These are phyloP conservation scores for Vickermania ingenoplastis DNA, from an alignment of 208 protist species.

Conservation along the genomic window DNA sequence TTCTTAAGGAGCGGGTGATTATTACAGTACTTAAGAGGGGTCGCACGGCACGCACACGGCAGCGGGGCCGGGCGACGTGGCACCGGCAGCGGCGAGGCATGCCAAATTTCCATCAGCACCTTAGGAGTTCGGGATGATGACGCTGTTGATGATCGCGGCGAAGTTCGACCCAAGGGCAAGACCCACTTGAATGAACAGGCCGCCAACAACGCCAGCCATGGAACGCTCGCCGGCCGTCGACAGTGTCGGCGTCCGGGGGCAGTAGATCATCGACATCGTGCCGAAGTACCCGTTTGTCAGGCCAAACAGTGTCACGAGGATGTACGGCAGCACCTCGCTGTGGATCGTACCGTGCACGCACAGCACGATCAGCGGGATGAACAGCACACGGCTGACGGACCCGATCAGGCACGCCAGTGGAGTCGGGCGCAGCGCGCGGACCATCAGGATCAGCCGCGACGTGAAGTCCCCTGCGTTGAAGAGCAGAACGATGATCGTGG, in stretches of 20 bases:
- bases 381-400: constrained; percentile 13
- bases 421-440: constrained; percentile 9
- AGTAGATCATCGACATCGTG: constrained; percentile 35
- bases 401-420: constrained; percentile 12
- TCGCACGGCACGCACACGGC: too few species aligned
- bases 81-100: too few species aligned
- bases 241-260: constrained; percentile 10
- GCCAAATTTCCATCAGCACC: too few species aligned
- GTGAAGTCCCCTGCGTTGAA: constrained; percentile 35
- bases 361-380: constrained; percentile 22
- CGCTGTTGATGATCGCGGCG: constrained; percentile 12
- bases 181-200: constrained; percentile 11
- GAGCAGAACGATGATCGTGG: constrained; percentile 18
- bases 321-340: constrained; percentile 11
- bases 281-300: constrained; percentile 44
- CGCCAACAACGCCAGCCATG: constrained; percentile 12
- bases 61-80: too few species aligned
- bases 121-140: too few species aligned
- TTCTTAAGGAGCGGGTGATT: too few species aligned
- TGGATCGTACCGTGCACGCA: constrained; percentile 20
- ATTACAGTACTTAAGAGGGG: too few species aligned
- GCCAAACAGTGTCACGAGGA: constrained; percentile 20
- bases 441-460: constrained; percentile 9
- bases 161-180: constrained; percentile 15
- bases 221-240: constrained; percentile 21